Percentiles rank a stretch among this genome's conserved stretches.
Conservation (phyloP, 1,139 yeast genomes). For the Scheffersomyces cryptocercus region DNA sequence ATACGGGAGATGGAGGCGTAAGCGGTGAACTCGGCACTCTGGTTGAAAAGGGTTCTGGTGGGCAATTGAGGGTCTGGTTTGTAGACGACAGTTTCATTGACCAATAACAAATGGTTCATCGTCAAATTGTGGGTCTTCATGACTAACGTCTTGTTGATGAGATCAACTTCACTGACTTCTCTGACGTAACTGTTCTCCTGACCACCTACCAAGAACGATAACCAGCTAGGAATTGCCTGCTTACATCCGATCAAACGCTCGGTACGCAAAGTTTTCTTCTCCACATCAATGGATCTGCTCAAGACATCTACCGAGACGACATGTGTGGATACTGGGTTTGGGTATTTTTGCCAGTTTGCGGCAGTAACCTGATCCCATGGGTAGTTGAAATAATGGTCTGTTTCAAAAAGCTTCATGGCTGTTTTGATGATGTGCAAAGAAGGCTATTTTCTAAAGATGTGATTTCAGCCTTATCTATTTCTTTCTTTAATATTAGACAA, state of each 20-base stretch:
- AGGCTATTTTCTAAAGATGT: no score
- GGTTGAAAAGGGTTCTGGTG: conserved; percentile 63
- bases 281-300: conserved; percentile 63
- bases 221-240: conserved; percentile 86
- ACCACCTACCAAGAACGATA: conserved; percentile 72
- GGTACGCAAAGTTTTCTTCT: conserved; percentile 62
- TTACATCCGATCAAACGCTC: conserved; percentile 89
- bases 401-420: conserved; percentile 74
- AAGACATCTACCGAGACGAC: conserved; percentile 94
- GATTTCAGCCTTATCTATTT: no score
- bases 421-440: no score
- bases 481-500: no score
- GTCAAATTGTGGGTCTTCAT: conserved; percentile 89
- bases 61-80: conserved; percentile 63
- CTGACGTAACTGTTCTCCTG: conserved; percentile 76
- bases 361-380: conserved; percentile 95
- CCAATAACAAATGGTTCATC: conserved; percentile 72
- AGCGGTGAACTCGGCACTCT: conserved; percentile 88
- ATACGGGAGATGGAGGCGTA: conserved; percentile 67
- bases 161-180: conserved; percentile 85
- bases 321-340: conserved; percentile 88
- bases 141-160: conserved; percentile 60
- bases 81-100: conserved; percentile 83
- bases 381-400: conserved; percentile 69
- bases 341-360: conserved; percentile 96